Evolutionary conservation across 75 land plant species (phyloP), one percentile per base, ranked within the genome.

Genomic region (Azolla pinnata): DNA sequence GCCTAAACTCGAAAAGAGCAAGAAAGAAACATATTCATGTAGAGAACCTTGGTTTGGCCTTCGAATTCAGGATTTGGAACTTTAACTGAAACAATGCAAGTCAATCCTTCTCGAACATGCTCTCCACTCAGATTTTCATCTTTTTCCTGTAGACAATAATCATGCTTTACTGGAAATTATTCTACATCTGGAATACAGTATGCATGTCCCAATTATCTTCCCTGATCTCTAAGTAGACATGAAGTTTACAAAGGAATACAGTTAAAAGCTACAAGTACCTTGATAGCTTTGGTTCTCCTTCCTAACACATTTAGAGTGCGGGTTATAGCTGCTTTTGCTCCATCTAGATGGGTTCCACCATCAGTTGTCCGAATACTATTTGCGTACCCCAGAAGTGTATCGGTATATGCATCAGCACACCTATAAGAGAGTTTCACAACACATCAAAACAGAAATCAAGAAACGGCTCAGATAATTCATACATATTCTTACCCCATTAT

Each of bases 41-140:
- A 35, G 12, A 53, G 33, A 54, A 95, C 99, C 90, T 95, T 95
- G 30, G 99, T 95, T 72, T 95, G 99, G 12, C 99, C 99, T 75
- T 95, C 99, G 74, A 95, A 95, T 60, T 95, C 99, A 29, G 99
- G 99, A 66, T 81, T 85, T 60, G 90, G 79, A 67, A 95, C 87
- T 68, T 86, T 95, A 29, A 95, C 99, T 19, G 99, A 76, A 56
- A 95, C 72, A n/a, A 95, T 68, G 54, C 90, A 90, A 21, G 96
- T 89, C 40, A 95, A 66, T 54, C 99, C 99, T 75, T 95, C 99
- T 62, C 99, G 72, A 10, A 88, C 99, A 78, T 95, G 99, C 35
- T 95, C 99, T 34, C 99, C 99, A 71, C 87, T 67, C 40, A 95
- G 78, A 59, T 34, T 86, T 34, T 86, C 83, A 75, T 89, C 98